Evolutionary conservation across 1,284 basidiomycete genomes (phyloP).

Genomic region (Puccinia horiana): DNA sequence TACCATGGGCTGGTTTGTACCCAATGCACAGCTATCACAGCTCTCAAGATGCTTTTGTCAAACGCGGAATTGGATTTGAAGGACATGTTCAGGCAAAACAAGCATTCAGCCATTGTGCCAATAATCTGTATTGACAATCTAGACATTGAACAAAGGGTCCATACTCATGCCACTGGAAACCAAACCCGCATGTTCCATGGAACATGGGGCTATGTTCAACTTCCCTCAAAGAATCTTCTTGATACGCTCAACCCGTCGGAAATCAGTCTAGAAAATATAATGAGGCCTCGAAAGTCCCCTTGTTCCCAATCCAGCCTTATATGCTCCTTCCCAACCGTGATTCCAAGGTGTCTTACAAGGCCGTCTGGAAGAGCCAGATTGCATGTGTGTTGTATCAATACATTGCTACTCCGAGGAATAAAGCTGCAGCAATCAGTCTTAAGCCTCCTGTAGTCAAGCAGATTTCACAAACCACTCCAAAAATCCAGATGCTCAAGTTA

Average conservation of each 20-base stretch:
- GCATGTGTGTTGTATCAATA: background rate
- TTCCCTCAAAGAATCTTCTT: background rate
- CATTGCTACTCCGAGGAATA: background rate
- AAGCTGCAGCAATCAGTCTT: background rate
- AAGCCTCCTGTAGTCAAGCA: background rate
- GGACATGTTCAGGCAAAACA: background rate
- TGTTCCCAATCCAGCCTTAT: background rate
- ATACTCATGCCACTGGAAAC: background rate
- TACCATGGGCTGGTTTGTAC: background rate
- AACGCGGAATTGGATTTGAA: background rate
- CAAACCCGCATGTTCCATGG: background rate
- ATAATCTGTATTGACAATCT: conserved; percentile 15
- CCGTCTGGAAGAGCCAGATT: background rate
- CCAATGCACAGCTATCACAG: background rate
- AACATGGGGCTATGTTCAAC: conserved; percentile 9
- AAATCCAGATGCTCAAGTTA: conserved; percentile 10
- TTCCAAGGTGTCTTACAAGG: background rate
- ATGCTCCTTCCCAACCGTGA: background rate
- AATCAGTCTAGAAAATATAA: background rate
- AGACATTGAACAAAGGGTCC: background rate
- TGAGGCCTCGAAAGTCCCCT: background rate
- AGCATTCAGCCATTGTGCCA: background rate
- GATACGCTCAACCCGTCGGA: background rate
- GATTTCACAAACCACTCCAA: background rate
- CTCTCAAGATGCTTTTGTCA: background rate